A percentile compares a stretch with the other conserved stretches of the same genome.
These are phyloP conservation scores for Waltergamsia citrina DNA, from an alignment of 2,329 filamentous ascomycete genomes.

Conservation along the genomic window DNA sequence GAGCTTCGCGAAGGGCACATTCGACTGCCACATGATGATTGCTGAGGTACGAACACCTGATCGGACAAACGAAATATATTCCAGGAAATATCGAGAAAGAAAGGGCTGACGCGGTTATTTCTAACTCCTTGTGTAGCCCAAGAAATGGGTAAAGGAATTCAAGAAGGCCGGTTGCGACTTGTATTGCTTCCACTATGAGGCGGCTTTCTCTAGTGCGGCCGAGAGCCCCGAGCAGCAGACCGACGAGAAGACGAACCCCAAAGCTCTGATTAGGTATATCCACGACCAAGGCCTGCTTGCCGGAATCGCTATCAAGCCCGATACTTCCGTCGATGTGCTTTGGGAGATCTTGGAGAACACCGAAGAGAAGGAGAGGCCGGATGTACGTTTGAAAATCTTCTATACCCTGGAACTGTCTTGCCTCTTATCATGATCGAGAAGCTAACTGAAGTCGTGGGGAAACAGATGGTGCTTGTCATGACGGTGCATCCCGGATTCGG, in stretches of 20 bases:
- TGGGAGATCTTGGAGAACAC: conserved; percentile 77
- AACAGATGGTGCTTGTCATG: conserved; percentile 97
- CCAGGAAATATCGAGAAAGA: too few species aligned
- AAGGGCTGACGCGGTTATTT: too few species aligned
- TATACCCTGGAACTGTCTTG: too few species aligned
- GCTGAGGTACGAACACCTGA: conserved; percentile 57
- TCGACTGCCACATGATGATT: conserved; percentile 99
- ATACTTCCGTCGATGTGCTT: conserved; percentile 81
- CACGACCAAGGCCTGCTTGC: conserved; percentile 82
- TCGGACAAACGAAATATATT: too few species aligned
- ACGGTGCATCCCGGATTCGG: conserved; percentile 96
- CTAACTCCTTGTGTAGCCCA: conserved; percentile 65
- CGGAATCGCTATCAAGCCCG: conserved; percentile 91
- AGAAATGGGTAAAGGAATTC: conserved; percentile 97
- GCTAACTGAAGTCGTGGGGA: too few species aligned
- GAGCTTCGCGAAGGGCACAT: conserved; percentile 74
- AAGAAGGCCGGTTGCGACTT: conserved; percentile 88
- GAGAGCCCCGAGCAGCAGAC: conserved; percentile 64
- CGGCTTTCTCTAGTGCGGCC: conserved; percentile 79
- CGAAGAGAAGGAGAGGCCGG: conserved; percentile 68
- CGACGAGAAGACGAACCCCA: conserved; percentile 68
- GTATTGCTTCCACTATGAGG: conserved; percentile 99
- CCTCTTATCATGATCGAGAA: too few species aligned
- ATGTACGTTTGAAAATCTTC: conserved; percentile 61
- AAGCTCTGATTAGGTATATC: conserved; percentile 81